Evolutionary conservation across 2,329 filamentous ascomycete species (phyloP), one percentile per base, ranked within the genome.

Genomic region (Ciborinia camelliae): DNA sequence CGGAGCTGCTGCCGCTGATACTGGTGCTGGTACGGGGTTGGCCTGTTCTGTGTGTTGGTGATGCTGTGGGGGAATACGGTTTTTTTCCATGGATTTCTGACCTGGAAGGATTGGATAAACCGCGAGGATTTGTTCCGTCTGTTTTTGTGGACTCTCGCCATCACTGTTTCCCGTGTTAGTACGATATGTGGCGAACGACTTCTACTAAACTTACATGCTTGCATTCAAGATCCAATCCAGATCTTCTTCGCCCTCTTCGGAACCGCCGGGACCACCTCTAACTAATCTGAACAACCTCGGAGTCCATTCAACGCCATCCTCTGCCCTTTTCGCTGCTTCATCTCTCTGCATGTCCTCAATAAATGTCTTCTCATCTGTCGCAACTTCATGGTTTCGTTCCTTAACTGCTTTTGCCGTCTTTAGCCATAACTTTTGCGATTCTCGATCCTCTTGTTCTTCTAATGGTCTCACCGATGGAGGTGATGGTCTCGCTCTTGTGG

Each of bases 171-270:
- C 32, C 4, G 28, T 47, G 66, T 76, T 48, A 63, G 51, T 52
- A 62, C 55, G 43, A 35, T 45, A 63, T 32, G 60, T 60, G 28
- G 53, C n/a, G 37, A 53, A 47, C 8, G 32, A 20, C 30, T 26
- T 12, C 9, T 28, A 52, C 23, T 23, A 2, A 41, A 76, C 86
- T 77, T 78, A 96, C 92, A 99, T 85, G 64, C 88, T 82, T 1
- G 93, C 89, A 76, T 94, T 90, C 73, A 99, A 90, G 73, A 98
- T 93, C 91, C 92, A 99, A 77, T 98, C 95, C 37, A 99, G 80
- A 69, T 91, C 91, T 75, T 96, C 92, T 76, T 96, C 90, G 35
- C 90, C 91, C 75, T 94, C 88, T 68, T 95, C 90, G 4, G 83
- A 75, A 1, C 87, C 88, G 39, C 88, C 89, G 1, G 87, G 86